Base-by-base conservation (phyloP, 2,329 filamentous ascomycete genomes). In the Epichloe aotearoae region DNA sequence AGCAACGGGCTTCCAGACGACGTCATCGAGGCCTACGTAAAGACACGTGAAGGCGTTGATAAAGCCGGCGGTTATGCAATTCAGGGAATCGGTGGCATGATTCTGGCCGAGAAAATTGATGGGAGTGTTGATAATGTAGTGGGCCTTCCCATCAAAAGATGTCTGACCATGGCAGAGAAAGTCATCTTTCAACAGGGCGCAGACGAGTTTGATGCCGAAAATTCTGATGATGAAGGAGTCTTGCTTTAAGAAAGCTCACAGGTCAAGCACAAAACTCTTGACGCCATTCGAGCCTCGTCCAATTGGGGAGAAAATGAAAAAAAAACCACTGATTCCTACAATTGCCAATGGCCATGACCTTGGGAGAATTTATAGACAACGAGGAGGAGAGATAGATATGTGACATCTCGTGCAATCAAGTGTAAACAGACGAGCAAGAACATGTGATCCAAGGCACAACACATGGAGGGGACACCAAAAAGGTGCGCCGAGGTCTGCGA, bases 31-130 rank as follows among this genome's bases (percentile, higher is more conserved):
- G 79, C 72, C 5, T 90, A 90, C 63, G 84, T 90, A 52, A 77
- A 75, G 62, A 96, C 91, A 20, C 76, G 91, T 50, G 93, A 98
- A 72, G 93, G 93, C 2, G 89, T 82, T 11, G 93, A 97, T 67
- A 98, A 97, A 73, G 93, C 93, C 0, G 93, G 93, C 2, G 93
- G 93, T 0, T 98, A 98, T 67, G 93, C 88, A 1, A 79, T 98
- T 49, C 93, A 98, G 68, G 93, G 91, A 0, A 73, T 91, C 11
- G 93, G 87, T 1, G 84, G 86, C 8, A 82, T 96, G 64, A 74
- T 98, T 53, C 68, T 98, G 52, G 82, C 98, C 12, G 89, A 96
- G 65, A 84, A 77, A 66, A 86, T 98, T 56, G 87, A 95, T 56
- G 93, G 93, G 11, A 82, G 81, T 50, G 87, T 88, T 61, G 93